Base-by-base conservation (phyloP, 1,284 basidiomycete species). In the Cryptococcus sp. region DNA sequence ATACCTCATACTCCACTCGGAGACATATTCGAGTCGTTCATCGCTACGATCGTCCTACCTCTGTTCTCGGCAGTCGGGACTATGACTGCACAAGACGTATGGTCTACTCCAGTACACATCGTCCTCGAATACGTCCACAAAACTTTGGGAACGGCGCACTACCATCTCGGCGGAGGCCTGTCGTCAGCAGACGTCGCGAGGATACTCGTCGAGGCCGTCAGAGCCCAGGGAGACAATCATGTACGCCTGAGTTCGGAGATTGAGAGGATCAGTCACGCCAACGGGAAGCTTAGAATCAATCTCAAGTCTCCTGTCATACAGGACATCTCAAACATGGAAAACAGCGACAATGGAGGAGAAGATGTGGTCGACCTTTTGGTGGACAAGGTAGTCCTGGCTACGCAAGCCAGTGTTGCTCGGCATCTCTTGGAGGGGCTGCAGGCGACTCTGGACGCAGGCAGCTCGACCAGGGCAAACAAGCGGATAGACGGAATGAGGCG, bases 41-140 rank as follows among this genome's bases (percentile, higher is more conserved):
- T 83, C 4, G 69, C 79, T 3, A 79, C 81, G 20, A 77, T 89
- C 0, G 71, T 89, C 50, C 66, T 86, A 1, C 86, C 87, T 0
- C 72, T 89, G 46, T 88, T 88, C 69, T 87, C 86, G n/a, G 86
- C 86, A 0, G 85, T 90, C 1, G 87, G 86, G 54, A 89, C 88
- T 0, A 78, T 78, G 76, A 72, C 76, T 0, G 54, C 58, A 1
- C 17, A 53, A 6, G 76, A 76, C 51, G 68, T 76, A 38, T 64
- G 60, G 55, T 19, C 51, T 1, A 66, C 71, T 1, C 72, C 71
- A 2, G 61, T 69, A 5, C 47, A 55, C 19, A 43, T 55, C 3
- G 38, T 78, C 23, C 61, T 76, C 13, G 73, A 73, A 40, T 78
- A 78, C 58, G 64, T 76, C n/a, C 69, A 78, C 52, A 53, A 61